Percentiles rank a stretch among this genome's conserved stretches.
Evolutionary conservation across 768 basidiomycete species (phyloP).

Genomic region (Lentinula sp.): DNA sequence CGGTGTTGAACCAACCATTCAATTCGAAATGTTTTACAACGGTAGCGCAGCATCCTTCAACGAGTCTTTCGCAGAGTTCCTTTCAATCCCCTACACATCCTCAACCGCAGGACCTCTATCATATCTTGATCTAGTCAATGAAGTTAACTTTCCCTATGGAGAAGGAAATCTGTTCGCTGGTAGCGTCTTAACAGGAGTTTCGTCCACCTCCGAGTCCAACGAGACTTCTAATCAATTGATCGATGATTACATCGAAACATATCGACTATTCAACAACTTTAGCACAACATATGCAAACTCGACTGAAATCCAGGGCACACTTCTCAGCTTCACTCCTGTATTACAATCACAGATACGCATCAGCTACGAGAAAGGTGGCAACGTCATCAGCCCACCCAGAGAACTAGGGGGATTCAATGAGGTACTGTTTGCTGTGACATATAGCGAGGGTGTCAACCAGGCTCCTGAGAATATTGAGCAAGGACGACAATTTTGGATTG

Average conservation of each 20-base stretch:
- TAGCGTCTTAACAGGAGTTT: conserved; percentile 22
- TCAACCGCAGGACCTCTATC: conserved; percentile 23
- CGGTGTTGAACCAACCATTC: conserved; percentile 16
- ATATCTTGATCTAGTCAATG: conserved; percentile 28
- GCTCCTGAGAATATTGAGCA: conserved; percentile 18
- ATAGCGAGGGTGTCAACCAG: conserved; percentile 10
- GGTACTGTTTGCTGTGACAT: conserved; percentile 25
- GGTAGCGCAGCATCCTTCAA: conserved; percentile 22
- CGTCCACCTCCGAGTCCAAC: not conserved
- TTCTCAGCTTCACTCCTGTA: conserved; percentile 33
- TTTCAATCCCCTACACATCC: conserved; percentile 26
- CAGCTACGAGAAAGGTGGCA: conserved; percentile 27
- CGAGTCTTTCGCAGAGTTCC: conserved; percentile 30
- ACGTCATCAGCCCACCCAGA: conserved; percentile 26
- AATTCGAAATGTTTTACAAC: conserved; percentile 28
- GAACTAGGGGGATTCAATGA: conserved; percentile 23
- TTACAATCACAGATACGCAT: conserved; percentile 25
- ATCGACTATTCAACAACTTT: conserved; percentile 24
- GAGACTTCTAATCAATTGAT: too few species aligned
- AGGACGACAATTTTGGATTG: conserved; percentile 20
- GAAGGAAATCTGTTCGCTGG: conserved; percentile 29
- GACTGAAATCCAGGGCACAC: conserved; percentile 18
- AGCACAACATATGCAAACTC: conserved; percentile 13
- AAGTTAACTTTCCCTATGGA: conserved; percentile 20
- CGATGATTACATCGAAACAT: conserved; percentile 24